Conservation (phyloP, 352 stramenopile species). For the Pythium aristosporum region DNA sequence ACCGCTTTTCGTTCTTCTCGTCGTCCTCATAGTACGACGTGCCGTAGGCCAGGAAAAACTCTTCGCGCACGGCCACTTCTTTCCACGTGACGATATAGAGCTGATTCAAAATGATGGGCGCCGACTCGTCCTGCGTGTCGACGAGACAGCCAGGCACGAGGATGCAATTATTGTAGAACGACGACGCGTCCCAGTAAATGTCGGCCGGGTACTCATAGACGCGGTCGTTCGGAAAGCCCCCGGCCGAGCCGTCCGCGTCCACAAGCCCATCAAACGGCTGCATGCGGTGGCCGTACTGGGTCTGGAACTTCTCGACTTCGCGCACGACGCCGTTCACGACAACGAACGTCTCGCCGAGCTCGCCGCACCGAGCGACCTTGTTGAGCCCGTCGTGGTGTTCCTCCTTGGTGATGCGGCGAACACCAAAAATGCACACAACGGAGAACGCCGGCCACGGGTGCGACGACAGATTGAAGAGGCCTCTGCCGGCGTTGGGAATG, state of each 20-base stretch:
- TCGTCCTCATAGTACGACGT: constrained; percentile 89
- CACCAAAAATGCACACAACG: constrained; percentile 87
- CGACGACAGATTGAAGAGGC: constrained; percentile 79
- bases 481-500: constrained; percentile 78
- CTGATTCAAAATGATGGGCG: constrained; percentile 79
- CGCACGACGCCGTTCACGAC: constrained; percentile 84
- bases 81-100: constrained; percentile 90
- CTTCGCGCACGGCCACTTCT: constrained; percentile 74
- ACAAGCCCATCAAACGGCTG: constrained; percentile 81
- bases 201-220: constrained; percentile 86
- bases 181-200: constrained; percentile 85
- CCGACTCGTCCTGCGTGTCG: constrained; percentile 73
- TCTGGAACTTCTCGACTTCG: constrained; percentile 88
- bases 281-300: constrained; percentile 83
- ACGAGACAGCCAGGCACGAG: constrained; percentile 83
- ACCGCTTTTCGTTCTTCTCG: constrained; percentile 46
- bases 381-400: constrained; percentile 87
- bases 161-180: constrained; percentile 91
- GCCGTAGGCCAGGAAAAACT: constrained; percentile 88
- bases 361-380: constrained; percentile 81
- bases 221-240: constrained; percentile 84
- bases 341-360: constrained; percentile 86
- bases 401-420: constrained; percentile 83
- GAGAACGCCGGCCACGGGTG: constrained; percentile 86
- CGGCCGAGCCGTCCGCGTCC: constrained; percentile 79